phyloP scores from a whole-genome alignment of 164 flowering plant species.

The Warburgia ugandensis region DNA sequence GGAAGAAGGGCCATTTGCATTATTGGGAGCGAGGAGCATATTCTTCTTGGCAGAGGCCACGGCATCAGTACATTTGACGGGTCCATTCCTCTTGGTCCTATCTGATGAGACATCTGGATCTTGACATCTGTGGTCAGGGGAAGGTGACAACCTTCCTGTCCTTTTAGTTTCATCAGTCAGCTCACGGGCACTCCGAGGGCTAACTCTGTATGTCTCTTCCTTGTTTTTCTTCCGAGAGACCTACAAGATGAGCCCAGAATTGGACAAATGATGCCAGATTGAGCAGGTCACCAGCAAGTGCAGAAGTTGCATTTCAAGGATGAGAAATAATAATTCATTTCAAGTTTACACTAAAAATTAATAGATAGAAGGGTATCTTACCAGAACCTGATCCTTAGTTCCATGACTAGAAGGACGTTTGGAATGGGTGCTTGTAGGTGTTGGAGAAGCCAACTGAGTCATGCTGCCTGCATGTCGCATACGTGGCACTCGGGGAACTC shows the following conservation, averaged over 20 bases:
- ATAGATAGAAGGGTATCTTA: slow-evolving; percentile 19
- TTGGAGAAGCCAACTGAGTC: slow-evolving; percentile 61
- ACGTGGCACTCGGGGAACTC: slow-evolving; percentile 97
- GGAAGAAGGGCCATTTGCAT: slow-evolving; percentile 38
- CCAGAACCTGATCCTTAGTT: slow-evolving; percentile 59
- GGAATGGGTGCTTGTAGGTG: slow-evolving; percentile 49
- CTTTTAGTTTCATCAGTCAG: slow-evolving; percentile 42
- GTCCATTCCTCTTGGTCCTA: slow-evolving; percentile 31
- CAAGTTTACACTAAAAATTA: neutral
- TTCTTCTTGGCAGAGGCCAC: slow-evolving; percentile 31
- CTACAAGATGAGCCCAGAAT: slow-evolving; percentile 25
- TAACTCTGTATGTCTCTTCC: slow-evolving; percentile 50
- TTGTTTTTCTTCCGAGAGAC: slow-evolving; percentile 64
- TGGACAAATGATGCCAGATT: neutral
- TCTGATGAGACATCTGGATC: slow-evolving; percentile 30
- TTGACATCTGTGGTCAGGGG: slow-evolving; percentile 40
- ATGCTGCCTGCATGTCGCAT: slow-evolving; percentile 69
- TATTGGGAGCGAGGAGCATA: slow-evolving; percentile 16
- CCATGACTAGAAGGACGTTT: slow-evolving; percentile 65
- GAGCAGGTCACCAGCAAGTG: too few relatives aligned
- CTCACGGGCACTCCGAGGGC: slow-evolving; percentile 36
- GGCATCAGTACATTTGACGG: slow-evolving; percentile 29
- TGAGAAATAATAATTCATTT: neutral
- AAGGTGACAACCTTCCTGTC: slow-evolving; percentile 30
- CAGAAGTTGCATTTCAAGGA: too few relatives aligned